Evolutionary conservation across 352 stramenopile species (phyloP).

Genomic region (Phytopythium delawarense): DNA sequence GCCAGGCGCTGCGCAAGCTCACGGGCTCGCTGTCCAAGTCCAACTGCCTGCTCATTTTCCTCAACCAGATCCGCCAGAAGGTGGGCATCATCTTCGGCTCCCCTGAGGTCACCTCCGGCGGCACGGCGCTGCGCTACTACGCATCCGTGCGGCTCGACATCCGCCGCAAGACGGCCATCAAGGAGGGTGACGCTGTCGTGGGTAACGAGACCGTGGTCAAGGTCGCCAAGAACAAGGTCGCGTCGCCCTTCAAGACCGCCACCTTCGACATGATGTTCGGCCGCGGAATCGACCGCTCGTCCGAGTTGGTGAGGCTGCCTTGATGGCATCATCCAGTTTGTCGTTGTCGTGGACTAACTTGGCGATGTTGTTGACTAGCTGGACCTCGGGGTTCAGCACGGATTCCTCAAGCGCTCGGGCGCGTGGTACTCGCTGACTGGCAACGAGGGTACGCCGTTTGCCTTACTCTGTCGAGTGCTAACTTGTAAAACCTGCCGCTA

Average conservation of each 20-base stretch:
- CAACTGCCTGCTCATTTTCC: constrained; percentile 97
- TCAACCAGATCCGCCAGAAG: constrained; percentile 99
- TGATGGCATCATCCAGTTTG: not conserved
- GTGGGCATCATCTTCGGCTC: constrained; percentile 97
- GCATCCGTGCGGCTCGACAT: constrained; percentile 95
- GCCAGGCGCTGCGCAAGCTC: constrained; percentile 96
- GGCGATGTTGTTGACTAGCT: constrained; percentile 21
- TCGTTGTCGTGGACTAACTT: not conserved
- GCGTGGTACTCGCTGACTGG: constrained; percentile 74
- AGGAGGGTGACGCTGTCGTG: constrained; percentile 88
- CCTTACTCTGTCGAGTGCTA: not conserved
- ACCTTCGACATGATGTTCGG: constrained; percentile 98
- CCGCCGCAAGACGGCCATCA: constrained; percentile 90
- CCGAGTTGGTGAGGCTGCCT: constrained; percentile 51
- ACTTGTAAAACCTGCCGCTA: not conserved
- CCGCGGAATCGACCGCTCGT: constrained; percentile 91
- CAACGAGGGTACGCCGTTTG: constrained; percentile 38
- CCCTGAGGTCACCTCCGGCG: constrained; percentile 95
- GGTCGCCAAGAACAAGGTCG: constrained; percentile 99
- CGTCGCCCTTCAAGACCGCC: constrained; percentile 93
- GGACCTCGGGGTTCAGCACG: constrained; percentile 70
- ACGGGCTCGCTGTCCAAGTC: constrained; percentile 93
- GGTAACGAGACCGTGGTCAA: constrained; percentile 98
- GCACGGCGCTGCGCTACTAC: constrained; percentile 84
- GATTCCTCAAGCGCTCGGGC: constrained; percentile 72